Percentiles rank a stretch among this genome's conserved stretches.
Evolutionary conservation across 169 alveolate species (phyloP).

Genomic region (Blepharisma undulans): DNA sequence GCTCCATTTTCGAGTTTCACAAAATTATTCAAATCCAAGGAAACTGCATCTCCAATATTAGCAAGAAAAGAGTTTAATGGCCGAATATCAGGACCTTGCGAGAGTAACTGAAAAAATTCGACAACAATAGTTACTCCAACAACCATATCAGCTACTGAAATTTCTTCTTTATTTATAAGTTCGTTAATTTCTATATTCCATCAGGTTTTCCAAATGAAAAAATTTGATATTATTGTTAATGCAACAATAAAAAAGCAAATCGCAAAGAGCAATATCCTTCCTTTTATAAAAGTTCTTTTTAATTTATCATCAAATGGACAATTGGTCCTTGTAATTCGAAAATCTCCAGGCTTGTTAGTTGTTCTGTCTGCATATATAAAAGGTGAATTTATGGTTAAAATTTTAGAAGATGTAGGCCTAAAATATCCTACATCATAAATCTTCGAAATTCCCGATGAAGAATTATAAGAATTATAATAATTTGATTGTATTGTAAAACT

Average conservation of each 20-base stretch:
- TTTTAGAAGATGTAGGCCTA: not conserved
- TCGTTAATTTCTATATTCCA: not conserved
- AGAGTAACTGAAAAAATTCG: slow-evolving; percentile 4
- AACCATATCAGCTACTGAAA: not conserved
- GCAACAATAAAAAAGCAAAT: not conserved
- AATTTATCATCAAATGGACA: slow-evolving; percentile 34
- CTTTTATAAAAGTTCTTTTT: not conserved
- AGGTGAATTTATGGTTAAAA: not conserved
- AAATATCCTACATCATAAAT: not conserved
- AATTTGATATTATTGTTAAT: not conserved
- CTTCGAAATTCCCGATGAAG: not conserved
- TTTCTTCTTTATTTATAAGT: not conserved
- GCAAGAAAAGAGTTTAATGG: not conserved
- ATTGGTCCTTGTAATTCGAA: not conserved
- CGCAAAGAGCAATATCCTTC: not conserved
- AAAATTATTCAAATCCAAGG: not conserved
- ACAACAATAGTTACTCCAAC: not conserved
- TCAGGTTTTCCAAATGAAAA: not conserved
- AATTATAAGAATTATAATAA: not conserved
- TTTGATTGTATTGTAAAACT: not conserved
- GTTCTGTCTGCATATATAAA: not conserved
- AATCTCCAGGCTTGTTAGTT: not conserved
- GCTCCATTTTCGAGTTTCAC: not conserved
- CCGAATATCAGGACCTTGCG: slow-evolving; percentile 20
- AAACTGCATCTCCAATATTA: not conserved